Evolutionary conservation across 306 rosid genomes (phyloP).

Genomic region (Mucuna pruriens): DNA sequence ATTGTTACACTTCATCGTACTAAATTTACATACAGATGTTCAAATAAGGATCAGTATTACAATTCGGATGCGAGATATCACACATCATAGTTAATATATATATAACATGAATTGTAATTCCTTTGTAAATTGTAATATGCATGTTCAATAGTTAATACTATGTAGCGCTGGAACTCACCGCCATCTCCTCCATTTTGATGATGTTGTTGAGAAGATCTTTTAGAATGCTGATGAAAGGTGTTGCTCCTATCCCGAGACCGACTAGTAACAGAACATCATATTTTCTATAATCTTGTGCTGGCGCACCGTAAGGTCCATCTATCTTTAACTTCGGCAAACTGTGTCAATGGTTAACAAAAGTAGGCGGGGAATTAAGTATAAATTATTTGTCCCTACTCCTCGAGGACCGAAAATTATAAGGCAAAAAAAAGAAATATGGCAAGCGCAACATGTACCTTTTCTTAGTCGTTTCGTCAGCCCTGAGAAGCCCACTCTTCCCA

Average conservation of each 20-base stretch:
- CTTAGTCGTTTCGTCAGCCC: conserved; percentile 97
- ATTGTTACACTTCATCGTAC: conserved; percentile 13
- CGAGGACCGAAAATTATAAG: conserved; percentile 19
- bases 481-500: conserved; percentile 95
- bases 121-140: not conserved
- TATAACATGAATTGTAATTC: not conserved
- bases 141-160: not conserved
- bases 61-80: not conserved
- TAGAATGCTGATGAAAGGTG: conserved; percentile 96
- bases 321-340: conserved; percentile 94
- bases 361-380: not conserved
- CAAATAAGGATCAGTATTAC: conserved; percentile 6
- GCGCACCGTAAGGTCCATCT: conserved; percentile 98
- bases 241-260: conserved; percentile 98
- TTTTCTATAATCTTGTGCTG: conserved; percentile 91
- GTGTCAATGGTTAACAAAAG: conserved; percentile 27
- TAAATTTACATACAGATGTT: not conserved
- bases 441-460: conserved; percentile 59
- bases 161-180: conserved; percentile 65
- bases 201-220: conserved; percentile 94
- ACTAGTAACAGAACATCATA: conserved; percentile 94
- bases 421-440: conserved; percentile 10
- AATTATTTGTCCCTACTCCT: not conserved
- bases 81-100: not conserved
- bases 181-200: conserved; percentile 92